Evolutionary conservation across 176 grass and related monocot species (phyloP).

Genomic region (Melocanna baccifera): DNA sequence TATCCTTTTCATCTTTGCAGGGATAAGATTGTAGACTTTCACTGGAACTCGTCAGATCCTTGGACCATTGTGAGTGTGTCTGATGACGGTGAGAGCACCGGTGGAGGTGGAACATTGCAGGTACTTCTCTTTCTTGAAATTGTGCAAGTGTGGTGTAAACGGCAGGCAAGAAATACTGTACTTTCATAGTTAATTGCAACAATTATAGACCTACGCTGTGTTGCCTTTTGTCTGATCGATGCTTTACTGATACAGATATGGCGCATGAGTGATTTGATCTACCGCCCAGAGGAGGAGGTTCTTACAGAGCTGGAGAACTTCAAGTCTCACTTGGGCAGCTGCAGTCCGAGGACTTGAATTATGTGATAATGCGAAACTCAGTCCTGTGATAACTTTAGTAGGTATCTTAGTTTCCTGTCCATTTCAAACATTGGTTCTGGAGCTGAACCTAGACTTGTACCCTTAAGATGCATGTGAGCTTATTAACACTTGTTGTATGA

Average conservation of each 20-base stretch:
- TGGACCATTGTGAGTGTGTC: conserved; percentile 98
- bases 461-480: conserved; percentile 16
- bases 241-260: conserved; percentile 64
- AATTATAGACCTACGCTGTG: background rate
- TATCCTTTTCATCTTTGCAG: conserved; percentile 35
- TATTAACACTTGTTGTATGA: conserved; percentile 35
- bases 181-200: background rate
- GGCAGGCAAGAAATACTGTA: background rate
- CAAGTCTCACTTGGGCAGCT: conserved; percentile 63
- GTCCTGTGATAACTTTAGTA: conserved; percentile 24
- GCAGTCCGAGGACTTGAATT: conserved; percentile 47
- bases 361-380: conserved; percentile 14
- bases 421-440: conserved; percentile 29
- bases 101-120: conserved; percentile 95
- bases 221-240: background rate
- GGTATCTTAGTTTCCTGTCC: conserved; percentile 28
- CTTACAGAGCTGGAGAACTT: conserved; percentile 82
- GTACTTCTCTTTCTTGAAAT: conserved; percentile 37
- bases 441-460: conserved; percentile 25
- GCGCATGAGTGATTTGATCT: conserved; percentile 87
- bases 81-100: conserved; percentile 96
- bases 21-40: conserved; percentile 85
- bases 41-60: conserved; percentile 88
- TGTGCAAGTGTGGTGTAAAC: conserved; percentile 19
- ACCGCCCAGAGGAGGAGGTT: conserved; percentile 76